Evolutionary conservation across 768 basidiomycete species (phyloP).

Genomic region (Lyophyllum atratum): DNA sequence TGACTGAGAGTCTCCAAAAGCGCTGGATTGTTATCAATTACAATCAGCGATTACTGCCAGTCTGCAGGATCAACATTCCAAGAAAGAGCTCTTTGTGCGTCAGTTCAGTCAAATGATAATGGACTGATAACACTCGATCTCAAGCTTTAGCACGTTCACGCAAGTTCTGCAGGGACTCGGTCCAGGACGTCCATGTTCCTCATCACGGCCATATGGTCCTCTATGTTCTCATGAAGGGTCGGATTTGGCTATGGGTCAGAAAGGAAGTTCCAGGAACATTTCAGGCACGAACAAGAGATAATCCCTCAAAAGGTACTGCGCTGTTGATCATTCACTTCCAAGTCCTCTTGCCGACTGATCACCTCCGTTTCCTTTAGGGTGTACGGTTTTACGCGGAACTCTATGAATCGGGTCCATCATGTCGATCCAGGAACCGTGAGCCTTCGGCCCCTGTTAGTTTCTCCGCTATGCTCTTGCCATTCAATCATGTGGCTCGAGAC

Average conservation of each 20-base stretch:
- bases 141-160: background rate
- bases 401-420: background rate
- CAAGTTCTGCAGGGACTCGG: too few species aligned
- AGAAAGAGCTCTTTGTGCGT: too few species aligned
- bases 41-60: background rate
- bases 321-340: background rate
- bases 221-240: too few species aligned
- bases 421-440: background rate
- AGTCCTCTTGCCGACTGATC: background rate
- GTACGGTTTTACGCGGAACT: background rate
- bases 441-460: background rate
- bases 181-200: too few species aligned
- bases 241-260: background rate
- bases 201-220: too few species aligned
- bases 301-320: background rate
- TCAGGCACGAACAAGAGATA: conserved; percentile 3
- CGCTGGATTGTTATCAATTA: background rate
- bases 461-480: too few species aligned
- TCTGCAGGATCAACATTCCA: too few species aligned
- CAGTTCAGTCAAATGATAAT: too few species aligned
- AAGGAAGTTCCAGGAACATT: background rate
- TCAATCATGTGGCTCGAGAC: background rate
- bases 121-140: background rate
- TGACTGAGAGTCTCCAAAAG: background rate
- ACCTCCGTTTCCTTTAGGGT: background rate